phyloP scores from a whole-genome alignment of 2,329 filamentous ascomycete species.

The Microcyclospora pomicola region DNA sequence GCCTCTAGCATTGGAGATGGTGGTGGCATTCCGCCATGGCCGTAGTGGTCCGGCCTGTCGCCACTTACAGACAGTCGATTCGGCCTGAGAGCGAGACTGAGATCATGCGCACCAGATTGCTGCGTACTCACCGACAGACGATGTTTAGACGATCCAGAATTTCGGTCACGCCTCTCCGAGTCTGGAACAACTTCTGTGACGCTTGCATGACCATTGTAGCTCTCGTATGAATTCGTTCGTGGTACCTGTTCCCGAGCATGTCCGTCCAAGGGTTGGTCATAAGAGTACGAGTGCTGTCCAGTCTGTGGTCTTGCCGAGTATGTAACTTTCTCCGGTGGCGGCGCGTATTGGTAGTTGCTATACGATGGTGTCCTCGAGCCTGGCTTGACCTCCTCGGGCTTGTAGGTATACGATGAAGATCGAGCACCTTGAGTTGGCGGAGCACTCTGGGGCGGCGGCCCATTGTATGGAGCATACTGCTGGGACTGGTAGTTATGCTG shows the following conservation, averaged over 20 bases:
- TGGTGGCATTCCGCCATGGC: constrained; percentile 40
- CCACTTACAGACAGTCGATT: constrained; percentile 35
- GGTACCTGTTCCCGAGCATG: not conserved
- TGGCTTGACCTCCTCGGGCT: constrained; percentile 3
- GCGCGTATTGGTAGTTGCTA: constrained; percentile 25
- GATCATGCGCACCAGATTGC: constrained; percentile 14
- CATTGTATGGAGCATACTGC: not conserved
- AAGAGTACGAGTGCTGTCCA: constrained; percentile 3
- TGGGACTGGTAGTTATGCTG: constrained; percentile 5
- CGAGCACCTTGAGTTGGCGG: constrained; percentile 12
- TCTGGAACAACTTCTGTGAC: constrained; percentile 8
- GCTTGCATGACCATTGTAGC: constrained; percentile 5
- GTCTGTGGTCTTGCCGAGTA: constrained; percentile 27
- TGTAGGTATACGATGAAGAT: constrained; percentile 7
- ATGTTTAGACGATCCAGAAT: constrained; percentile 2
- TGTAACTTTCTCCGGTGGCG: constrained; percentile 26
- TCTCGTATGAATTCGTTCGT: not conserved
- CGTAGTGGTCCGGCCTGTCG: constrained; percentile 28
- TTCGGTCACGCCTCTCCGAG: constrained; percentile 3
- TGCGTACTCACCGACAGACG: constrained; percentile 4
- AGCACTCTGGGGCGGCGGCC: constrained; percentile 1
- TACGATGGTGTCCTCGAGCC: constrained; percentile 9
- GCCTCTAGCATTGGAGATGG: constrained; percentile 79
- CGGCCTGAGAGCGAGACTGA: constrained; percentile 28
- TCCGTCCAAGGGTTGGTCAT: not conserved